A percentile compares a stretch with the other conserved stretches of the same genome.
Conservation (phyloP, 1,139 yeast genomes). For the Suhomyces anneliseae region DNA sequence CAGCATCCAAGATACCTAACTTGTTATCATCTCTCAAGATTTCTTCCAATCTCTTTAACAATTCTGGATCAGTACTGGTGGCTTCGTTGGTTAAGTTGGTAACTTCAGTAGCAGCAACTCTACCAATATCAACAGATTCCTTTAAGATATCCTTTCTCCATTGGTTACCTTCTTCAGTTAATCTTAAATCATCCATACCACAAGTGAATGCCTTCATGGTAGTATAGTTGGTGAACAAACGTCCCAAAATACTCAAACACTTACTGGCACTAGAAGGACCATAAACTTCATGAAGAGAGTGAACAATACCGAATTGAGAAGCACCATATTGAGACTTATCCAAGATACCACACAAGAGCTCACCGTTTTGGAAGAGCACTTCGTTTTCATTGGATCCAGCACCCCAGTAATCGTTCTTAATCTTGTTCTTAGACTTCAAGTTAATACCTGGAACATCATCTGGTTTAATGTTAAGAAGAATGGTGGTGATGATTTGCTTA, state of each 20-base stretch:
- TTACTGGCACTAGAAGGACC: constrained; percentile 92
- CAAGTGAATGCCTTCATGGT: constrained; percentile 94
- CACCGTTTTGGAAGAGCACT: constrained; percentile 85
- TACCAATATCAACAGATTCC: constrained; percentile 78
- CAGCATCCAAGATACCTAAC: constrained; percentile 92
- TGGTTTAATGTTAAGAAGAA: constrained; percentile 83
- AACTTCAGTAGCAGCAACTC: constrained; percentile 92
- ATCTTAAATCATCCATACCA: constrained; percentile 98
- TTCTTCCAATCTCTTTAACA: constrained; percentile 86
- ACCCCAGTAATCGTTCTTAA: constrained; percentile 96
- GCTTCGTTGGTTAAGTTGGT: constrained; percentile 70
- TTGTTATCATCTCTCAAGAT: constrained; percentile 91
- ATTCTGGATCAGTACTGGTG: constrained; percentile 63
- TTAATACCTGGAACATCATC: constrained; percentile 87
- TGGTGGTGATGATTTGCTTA: constrained; percentile 93
- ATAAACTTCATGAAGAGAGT: constrained; percentile 92
- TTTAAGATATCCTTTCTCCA: constrained; percentile 84
- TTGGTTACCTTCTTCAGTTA: constrained; percentile 85
- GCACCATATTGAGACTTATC: constrained; percentile 99
- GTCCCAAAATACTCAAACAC: constrained; percentile 84
- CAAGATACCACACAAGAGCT: constrained; percentile 83
- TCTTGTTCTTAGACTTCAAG: constrained; percentile 77
- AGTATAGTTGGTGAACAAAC: constrained; percentile 91
- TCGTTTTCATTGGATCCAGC: constrained; percentile 77
- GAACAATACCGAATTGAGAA: constrained; percentile 94